Conservation (phyloP, 2,329 filamentous ascomycete species). For the Periconia macrospinosa region DNA sequence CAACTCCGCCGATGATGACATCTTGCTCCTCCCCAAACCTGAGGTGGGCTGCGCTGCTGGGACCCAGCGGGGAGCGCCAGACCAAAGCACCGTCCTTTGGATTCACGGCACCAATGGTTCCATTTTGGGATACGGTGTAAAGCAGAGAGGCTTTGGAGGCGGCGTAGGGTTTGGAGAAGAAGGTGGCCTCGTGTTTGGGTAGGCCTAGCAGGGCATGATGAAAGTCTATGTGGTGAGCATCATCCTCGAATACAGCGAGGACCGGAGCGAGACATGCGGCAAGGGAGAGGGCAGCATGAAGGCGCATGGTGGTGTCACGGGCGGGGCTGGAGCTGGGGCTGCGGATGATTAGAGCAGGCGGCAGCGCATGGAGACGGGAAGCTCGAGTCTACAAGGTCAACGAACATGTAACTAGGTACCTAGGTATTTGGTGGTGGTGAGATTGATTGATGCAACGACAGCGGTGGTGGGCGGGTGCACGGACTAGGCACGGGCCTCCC, state of each 20-base stretch:
- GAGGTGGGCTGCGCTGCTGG: conserved; percentile 51
- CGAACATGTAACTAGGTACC: no score
- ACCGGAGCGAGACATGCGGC: conserved; percentile 53
- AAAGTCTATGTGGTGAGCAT: conserved; percentile 90
- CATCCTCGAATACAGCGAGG: conserved; percentile 80
- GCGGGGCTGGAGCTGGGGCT: conserved; percentile 2
- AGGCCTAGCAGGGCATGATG: conserved; percentile 87
- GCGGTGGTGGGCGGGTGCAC: no score
- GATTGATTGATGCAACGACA: neutral
- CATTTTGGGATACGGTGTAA: conserved; percentile 46
- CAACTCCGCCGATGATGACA: conserved; percentile 73
- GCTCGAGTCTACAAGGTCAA: neutral
- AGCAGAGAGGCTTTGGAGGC: conserved; percentile 67
- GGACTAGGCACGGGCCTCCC: no score
- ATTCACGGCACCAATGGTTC: conserved; percentile 84
- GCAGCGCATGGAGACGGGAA: neutral
- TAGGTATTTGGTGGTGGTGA: no score
- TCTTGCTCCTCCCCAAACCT: conserved; percentile 78
- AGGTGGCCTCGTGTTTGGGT: conserved; percentile 80
- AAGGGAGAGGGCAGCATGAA: conserved; percentile 38
- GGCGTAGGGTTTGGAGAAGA: conserved; percentile 86
- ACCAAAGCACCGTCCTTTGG: conserved; percentile 81
- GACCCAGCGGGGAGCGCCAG: conserved; percentile 70
- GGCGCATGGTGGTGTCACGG: conserved; percentile 36
- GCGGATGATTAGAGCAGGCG: conserved; percentile 1